Conservation (phyloP, 2,329 filamentous ascomycete genomes). For the Colletotrichum cordylinicola region DNA sequence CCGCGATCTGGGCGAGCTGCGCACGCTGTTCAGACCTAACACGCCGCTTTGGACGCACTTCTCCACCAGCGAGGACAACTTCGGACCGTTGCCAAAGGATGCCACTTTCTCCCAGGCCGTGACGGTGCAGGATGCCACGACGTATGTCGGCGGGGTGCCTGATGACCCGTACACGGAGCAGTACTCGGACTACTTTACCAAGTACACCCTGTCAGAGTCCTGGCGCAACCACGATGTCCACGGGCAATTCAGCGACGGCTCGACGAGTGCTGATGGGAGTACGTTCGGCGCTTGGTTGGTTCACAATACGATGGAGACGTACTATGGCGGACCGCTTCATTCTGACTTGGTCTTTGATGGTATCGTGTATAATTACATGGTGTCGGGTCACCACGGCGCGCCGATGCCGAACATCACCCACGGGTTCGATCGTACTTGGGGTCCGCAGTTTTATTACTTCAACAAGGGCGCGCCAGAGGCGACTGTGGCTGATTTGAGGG, state of each 20-base stretch:
- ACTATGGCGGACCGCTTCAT: conserved; percentile 66
- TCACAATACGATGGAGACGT: conserved; percentile 69
- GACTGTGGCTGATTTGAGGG: background rate
- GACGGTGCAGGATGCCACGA: conserved; percentile 68
- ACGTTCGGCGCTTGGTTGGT: conserved; percentile 68
- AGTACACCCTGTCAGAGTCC: conserved; percentile 66
- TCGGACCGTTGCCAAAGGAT: conserved; percentile 49
- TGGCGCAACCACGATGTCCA: conserved; percentile 66
- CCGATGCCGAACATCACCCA: conserved; percentile 68
- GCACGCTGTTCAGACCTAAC: conserved; percentile 66
- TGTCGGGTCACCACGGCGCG: conserved; percentile 68
- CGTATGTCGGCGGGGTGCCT: conserved; percentile 61
- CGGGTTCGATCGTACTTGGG: conserved; percentile 70
- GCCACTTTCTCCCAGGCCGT: conserved; percentile 46
- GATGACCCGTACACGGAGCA: conserved; percentile 60
- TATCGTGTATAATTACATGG: conserved; percentile 69
- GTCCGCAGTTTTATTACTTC: conserved; percentile 69
- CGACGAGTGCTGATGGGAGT: conserved; percentile 50
- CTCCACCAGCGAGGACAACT: conserved; percentile 60
- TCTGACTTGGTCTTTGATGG: conserved; percentile 69
- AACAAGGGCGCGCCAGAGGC: conserved; percentile 40
- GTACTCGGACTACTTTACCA: conserved; percentile 68
- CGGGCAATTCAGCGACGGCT: conserved; percentile 48
- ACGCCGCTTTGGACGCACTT: conserved; percentile 67
- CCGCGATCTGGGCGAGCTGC: conserved; percentile 64